These are phyloP conservation scores for Shiraia bambusicola DNA, from an alignment of 2,329 filamentous ascomycete species.

Conservation along the genomic window DNA sequence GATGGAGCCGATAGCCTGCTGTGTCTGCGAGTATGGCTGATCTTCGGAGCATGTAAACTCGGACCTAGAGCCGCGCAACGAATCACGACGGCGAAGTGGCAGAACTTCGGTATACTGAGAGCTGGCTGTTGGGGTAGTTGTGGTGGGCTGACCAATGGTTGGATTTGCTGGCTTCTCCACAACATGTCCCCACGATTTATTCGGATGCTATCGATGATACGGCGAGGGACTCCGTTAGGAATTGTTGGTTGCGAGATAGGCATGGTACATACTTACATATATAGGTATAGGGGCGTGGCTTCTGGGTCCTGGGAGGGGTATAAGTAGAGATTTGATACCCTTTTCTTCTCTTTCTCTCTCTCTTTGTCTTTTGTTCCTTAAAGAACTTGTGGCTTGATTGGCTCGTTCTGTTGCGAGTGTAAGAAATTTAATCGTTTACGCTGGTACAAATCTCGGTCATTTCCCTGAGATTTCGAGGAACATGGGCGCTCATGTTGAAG, in stretches of 20 bases:
- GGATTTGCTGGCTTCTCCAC: slow-evolving; percentile 14
- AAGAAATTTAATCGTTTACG: background rate
- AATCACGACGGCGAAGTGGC: slow-evolving; percentile 12
- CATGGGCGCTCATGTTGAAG: slow-evolving; percentile 31
- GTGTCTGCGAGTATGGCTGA: slow-evolving; percentile 7
- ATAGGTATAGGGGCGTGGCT: slow-evolving; percentile 2
- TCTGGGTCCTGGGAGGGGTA: background rate
- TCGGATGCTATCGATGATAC: slow-evolving; percentile 12
- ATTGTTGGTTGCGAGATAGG: background rate
- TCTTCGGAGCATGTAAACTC: slow-evolving; percentile 3
- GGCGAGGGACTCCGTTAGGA: slow-evolving; percentile 15
- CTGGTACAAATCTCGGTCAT: no score
- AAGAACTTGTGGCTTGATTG: no score
- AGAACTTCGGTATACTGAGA: slow-evolving; percentile 20
- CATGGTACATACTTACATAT: slow-evolving; percentile 10
- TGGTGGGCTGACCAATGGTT: slow-evolving; percentile 11
- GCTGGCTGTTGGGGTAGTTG: slow-evolving; percentile 7
- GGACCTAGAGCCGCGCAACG: slow-evolving; percentile 2
- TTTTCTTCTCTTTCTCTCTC: slow-evolving; percentile 1
- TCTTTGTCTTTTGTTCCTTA: background rate
- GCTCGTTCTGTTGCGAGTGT: no score
- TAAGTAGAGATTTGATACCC: slow-evolving; percentile 6
- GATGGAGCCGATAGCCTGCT: slow-evolving; percentile 6
- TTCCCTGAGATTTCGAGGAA: background rate
- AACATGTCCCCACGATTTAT: slow-evolving; percentile 6